These are phyloP conservation scores for Setaria viridis DNA, from an alignment of 202 grass and related monocot genomes.

Conservation along the genomic window DNA sequence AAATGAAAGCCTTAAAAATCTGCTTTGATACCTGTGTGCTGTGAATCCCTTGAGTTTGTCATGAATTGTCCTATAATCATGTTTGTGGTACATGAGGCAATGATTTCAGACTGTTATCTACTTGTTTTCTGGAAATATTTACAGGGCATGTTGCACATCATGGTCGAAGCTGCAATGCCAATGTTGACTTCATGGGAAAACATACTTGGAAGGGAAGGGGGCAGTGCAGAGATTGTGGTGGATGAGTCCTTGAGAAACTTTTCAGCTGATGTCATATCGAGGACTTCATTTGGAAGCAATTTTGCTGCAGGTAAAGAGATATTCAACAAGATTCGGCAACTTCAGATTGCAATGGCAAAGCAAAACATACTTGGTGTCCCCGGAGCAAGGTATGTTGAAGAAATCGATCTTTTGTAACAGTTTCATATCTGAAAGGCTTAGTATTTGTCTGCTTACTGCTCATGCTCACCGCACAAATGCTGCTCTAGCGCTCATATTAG, in stretches of 20 bases:
- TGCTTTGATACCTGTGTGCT: too few species aligned
- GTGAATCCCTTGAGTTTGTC: neutral
- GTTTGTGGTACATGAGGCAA: too few species aligned
- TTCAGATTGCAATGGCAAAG: conserved; percentile 64
- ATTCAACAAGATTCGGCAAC: conserved; percentile 60
- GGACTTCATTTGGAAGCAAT: conserved; percentile 66
- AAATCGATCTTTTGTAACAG: too few species aligned
- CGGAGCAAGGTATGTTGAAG: conserved; percentile 37
- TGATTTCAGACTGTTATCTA: too few species aligned
- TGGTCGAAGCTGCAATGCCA: conserved; percentile 40
- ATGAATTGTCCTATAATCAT: too few species aligned
- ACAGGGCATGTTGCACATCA: conserved; percentile 68
- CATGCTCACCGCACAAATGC: too few species aligned
- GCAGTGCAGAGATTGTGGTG: conserved; percentile 59
- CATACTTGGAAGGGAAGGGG: conserved; percentile 39
- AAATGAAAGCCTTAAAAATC: neutral
- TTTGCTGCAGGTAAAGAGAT: conserved; percentile 66
- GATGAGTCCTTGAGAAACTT: conserved; percentile 68
- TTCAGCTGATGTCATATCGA: conserved; percentile 76
- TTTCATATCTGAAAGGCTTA: too few species aligned
- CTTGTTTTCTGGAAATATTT: neutral
- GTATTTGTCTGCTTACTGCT: too few species aligned
- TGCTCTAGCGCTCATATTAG: too few species aligned
- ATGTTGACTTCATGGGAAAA: conserved; percentile 63
- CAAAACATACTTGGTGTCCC: conserved; percentile 55